Evolutionary conservation across 202 grass and related monocot genomes (phyloP), one percentile per base, ranked within the genome.

Genomic region (Cymbopogon flexuosus): DNA sequence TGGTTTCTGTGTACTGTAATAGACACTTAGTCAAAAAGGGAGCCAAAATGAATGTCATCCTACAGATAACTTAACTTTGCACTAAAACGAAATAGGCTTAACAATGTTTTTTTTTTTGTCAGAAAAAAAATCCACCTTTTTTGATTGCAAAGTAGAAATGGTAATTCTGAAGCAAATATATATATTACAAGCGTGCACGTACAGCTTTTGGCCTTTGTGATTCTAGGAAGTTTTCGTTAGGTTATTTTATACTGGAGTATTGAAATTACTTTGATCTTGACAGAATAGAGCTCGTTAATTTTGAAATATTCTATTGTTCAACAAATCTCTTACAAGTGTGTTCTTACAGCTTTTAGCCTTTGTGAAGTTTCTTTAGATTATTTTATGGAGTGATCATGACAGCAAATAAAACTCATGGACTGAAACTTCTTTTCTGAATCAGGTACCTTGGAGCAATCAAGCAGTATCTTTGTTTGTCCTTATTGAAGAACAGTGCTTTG

Each of bases 371-470:
- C 10, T 51, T 78, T 85, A 80, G 43, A 35, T 43, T 54, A 42
- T 74, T 75, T 49, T 59, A 29, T 63, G 63, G 12, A 35, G 18
- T 84, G 62, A 80, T 69, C 24, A 70, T 46, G 27, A 18, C 4
- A 72, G 10, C 42, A 60, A 58, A 75, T 71, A 29, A 3, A 76
- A 81, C 43, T 77, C 3, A 0, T 31, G 45, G 39, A 41, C 51
- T 85, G 66, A 66, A 58, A 27, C 15, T 59, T 51, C 39, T 58
- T 83, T 78, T 82, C 69, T 77, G 76, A 37, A 68, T 88, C 87
- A 95, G 96, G 65, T 99, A 91, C 87, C 88, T 95, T 89, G 92
- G 92, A 61, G 90, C 90, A 82, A 88, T 99, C 82, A 99, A 99
- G 87, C 96, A 99, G 71, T 99, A 91, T 75, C 90, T 99, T 65